A percentile compares a stretch with the other conserved stretches of the same genome.
These are phyloP conservation scores for Macadamia integrifolia DNA, from an alignment of 164 flowering plant species.

Conservation along the genomic window DNA sequence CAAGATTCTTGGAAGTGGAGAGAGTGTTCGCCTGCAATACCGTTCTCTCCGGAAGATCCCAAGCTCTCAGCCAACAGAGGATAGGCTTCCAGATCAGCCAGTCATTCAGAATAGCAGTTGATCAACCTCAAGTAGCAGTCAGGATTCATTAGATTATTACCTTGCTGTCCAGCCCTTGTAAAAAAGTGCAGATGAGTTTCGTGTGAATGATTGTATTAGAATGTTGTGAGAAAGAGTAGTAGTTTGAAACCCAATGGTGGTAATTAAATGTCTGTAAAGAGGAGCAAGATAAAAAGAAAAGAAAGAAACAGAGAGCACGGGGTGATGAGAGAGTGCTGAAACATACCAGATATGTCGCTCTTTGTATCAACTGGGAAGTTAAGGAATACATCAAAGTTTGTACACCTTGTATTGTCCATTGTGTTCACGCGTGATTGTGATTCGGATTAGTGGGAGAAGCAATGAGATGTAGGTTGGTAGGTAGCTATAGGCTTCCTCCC, in stretches of 20 bases:
- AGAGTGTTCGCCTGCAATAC: slow-evolving; percentile 83
- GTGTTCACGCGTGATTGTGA: no score
- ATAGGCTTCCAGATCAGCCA: slow-evolving; percentile 37
- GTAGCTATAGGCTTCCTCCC: no score
- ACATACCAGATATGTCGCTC: no score
- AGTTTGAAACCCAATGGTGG: slow-evolving; percentile 1
- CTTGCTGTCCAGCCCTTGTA: not conserved
- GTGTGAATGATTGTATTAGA: not conserved
- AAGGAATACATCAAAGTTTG: no score
- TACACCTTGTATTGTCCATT: no score
- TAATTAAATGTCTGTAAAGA: not conserved
- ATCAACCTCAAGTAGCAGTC: not conserved
- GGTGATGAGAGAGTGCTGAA: not conserved
- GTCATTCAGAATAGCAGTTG: slow-evolving; percentile 43
- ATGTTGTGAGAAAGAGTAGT: not conserved
- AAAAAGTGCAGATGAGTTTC: not conserved
- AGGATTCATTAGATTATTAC: no score
- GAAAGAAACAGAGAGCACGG: not conserved
- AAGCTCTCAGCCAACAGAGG: slow-evolving; percentile 33
- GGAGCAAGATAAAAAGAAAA: not conserved
- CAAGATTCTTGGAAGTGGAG: slow-evolving; percentile 73
- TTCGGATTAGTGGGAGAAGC: no score
- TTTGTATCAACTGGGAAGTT: no score
- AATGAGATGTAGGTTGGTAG: no score
- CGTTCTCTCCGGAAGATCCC: slow-evolving; percentile 66